Evolutionary conservation across 1,139 yeast genomes (phyloP).

Genomic region (Suhomyces bolitotheri): DNA sequence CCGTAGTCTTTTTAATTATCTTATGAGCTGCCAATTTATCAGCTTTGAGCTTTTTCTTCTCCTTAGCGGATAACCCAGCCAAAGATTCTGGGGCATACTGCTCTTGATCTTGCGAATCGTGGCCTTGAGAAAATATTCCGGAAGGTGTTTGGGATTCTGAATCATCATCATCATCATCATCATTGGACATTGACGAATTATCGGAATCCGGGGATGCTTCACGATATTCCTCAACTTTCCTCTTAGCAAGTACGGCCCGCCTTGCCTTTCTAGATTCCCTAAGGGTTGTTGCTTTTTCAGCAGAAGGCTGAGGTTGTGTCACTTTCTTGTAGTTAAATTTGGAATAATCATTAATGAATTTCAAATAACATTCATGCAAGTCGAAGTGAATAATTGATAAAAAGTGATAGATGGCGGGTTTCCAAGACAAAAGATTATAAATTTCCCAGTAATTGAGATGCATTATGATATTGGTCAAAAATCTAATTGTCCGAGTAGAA

Average conservation of each 20-base stretch:
- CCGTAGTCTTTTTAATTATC: constrained; percentile 28
- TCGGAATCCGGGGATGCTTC: constrained; percentile 10
- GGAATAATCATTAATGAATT: constrained; percentile 38
- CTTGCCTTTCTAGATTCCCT: constrained; percentile 16
- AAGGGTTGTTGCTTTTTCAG: constrained; percentile 13
- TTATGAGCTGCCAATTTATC: constrained; percentile 34
- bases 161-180: constrained; percentile 13
- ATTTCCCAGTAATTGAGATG: constrained; percentile 48
- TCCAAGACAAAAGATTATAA: constrained; percentile 44
- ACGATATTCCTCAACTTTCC: constrained; percentile 4
- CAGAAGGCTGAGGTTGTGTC: constrained; percentile 16
- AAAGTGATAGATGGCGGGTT: constrained; percentile 47
- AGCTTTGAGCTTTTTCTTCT: constrained; percentile 26
- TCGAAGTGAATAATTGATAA: constrained; percentile 41
- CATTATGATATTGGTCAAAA: constrained; percentile 42
- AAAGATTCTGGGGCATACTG: constrained; percentile 27
- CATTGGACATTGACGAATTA: constrained; percentile 10
- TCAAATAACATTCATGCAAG: constrained; percentile 40
- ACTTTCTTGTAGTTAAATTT: constrained; percentile 27
- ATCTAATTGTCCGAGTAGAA: constrained; percentile 39
- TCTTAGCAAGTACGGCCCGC: constrained; percentile 10
- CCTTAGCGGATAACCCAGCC: constrained; percentile 24
- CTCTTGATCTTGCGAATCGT: constrained; percentile 29
- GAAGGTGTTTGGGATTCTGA: constrained; percentile 14
- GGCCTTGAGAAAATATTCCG: constrained; percentile 14